Conservation (phyloP, 345 rosid genomes). For the Dovyalis caffra region DNA sequence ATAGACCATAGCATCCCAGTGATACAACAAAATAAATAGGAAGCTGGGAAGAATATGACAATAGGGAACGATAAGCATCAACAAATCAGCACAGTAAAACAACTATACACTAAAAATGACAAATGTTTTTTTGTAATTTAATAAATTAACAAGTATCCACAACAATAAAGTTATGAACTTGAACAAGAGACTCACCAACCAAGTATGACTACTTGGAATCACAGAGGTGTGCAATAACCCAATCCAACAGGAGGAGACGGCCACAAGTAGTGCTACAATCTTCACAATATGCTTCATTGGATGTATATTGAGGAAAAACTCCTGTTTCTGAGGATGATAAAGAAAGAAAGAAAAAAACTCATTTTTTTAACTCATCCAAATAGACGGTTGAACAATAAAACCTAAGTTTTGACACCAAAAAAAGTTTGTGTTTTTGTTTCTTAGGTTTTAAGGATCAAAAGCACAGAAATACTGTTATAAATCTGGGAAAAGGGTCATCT, state of each 20-base stretch:
- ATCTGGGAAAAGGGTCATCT: background rate
- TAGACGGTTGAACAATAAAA: background rate
- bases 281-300: conserved; percentile 61
- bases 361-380: background rate
- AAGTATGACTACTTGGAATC: conserved; percentile 44
- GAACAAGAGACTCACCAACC: conserved; percentile 45
- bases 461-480: background rate
- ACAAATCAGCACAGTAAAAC: background rate
- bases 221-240: conserved; percentile 56
- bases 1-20: conserved; percentile 73
- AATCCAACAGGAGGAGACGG: conserved; percentile 53
- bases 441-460: background rate
- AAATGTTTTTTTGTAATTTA: background rate
- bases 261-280: conserved; percentile 46
- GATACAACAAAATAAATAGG: conserved; percentile 68
- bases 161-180: background rate
- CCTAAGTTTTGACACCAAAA: background rate
- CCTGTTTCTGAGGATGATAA: background rate
- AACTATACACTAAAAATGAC: background rate
- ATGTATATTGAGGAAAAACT: background rate
- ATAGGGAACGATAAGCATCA: background rate
- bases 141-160: background rate
- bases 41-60: conserved; percentile 34
- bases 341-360: background rate
- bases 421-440: background rate